phyloP scores from a whole-genome alignment of 305 asterid genomes.

The Rubia balearica region DNA sequence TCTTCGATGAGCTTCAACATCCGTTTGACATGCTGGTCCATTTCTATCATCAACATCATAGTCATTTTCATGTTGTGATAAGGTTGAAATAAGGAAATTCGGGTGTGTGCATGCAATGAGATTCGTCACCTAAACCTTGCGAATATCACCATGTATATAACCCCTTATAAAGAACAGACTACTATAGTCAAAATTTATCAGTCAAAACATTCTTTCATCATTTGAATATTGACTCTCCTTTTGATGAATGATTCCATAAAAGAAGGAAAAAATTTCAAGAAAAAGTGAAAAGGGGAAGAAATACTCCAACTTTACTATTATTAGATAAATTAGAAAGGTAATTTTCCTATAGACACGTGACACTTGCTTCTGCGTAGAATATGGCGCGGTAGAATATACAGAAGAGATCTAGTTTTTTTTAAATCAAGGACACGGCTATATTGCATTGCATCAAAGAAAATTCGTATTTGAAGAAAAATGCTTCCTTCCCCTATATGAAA shows the following conservation, averaged over 20 bases:
- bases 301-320: background rate
- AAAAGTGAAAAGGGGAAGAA: background rate
- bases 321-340: background rate
- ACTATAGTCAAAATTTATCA: background rate
- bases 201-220: background rate
- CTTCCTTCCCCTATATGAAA: background rate
- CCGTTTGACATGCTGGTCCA: conserved; percentile 75
- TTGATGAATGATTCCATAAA: background rate
- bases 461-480: background rate
- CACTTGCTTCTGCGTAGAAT: background rate
- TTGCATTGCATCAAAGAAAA: background rate
- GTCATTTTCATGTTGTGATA: conserved; percentile 13
- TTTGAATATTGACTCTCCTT: background rate
- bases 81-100: conserved; percentile 13
- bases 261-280: background rate
- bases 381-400: background rate
- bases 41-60: conserved; percentile 49
- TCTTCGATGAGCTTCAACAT: conserved; percentile 86
- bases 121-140: conserved; percentile 6
- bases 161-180: conserved; percentile 12
- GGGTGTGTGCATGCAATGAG: conserved; percentile 19
- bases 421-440: background rate
- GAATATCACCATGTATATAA: conserved; percentile 7
- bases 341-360: background rate
- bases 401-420: background rate